Base-by-base conservation (phyloP, 2,329 filamentous ascomycete species). In the Trichoderma brevicompactum region DNA sequence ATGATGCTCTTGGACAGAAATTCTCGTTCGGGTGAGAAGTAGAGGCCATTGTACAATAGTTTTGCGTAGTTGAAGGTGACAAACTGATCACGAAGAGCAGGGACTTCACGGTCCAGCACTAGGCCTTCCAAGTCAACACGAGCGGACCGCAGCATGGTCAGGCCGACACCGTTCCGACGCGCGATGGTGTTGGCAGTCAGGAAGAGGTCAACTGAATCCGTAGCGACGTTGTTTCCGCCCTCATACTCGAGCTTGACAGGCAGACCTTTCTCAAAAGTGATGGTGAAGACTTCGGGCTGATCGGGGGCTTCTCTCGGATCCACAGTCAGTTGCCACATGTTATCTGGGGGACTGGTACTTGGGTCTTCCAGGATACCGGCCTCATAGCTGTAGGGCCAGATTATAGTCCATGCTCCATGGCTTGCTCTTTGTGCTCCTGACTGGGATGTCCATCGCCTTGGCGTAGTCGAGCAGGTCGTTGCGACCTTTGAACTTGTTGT, bases 391-490 rank as follows among this genome's bases (percentile, higher is more conserved):
- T 88, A 92, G 79, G 46, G 67, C 61, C n/a, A 72, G 48, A 49
- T 71, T 68, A 36, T 68, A 78, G 67, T 81, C 80, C 84, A 87
- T 81, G 66, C 79, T 83, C 85, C 86, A 91, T 55, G 88, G 88
- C 80, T 89, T 89, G 74, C 86, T 85, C 82, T 90, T 91, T 70
- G 89, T 92, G 72, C 86, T 89, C 43, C 85, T 87, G 68, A 92
- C 89, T 59, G 90, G 89, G 69, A 92, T 91, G 75, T 84, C 84
- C 71, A 86, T 83, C 75, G 85, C 76, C 15, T 79, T 82, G 58
- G 90, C 90, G 74, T 89, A 93, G 75, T 91, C 85, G 61, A 93
- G 84, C 52, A 92, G 84, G 74, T 91, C 89, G 70, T 88, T 83
- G 65, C 90, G 87, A 72, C 90, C 90, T 78, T 68, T 72, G 83